Evolutionary conservation across 1,284 basidiomycete genomes (phyloP).

Genomic region (Golubevia pallescens): DNA sequence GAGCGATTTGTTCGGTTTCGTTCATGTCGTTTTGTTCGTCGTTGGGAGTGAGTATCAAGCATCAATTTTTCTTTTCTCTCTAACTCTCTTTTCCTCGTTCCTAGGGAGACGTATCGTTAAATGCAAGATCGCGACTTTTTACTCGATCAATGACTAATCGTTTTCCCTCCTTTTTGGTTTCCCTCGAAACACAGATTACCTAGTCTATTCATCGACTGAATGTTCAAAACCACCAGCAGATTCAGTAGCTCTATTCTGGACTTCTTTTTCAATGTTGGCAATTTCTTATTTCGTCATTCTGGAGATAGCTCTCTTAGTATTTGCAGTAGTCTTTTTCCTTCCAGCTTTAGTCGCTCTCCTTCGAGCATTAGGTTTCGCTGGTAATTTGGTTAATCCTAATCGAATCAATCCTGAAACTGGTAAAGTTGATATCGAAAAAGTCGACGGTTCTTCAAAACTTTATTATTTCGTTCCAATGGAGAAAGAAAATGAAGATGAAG

Average conservation of each 20-base stretch:
- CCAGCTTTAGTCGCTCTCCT: conserved; percentile 35
- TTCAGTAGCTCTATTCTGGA: conserved; percentile 36
- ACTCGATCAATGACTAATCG: too few species aligned
- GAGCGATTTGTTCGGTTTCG: conserved; percentile 34
- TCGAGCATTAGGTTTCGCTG: conserved; percentile 31
- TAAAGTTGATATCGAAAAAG: conserved; percentile 33
- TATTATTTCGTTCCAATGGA: conserved; percentile 36
- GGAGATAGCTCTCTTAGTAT: conserved; percentile 35
- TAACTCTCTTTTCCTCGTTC: too few species aligned
- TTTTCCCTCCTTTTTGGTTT: too few species aligned
- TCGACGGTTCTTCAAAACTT: conserved; percentile 34
- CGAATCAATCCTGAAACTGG: conserved; percentile 34
- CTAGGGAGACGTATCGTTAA: too few species aligned
- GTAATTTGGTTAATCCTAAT: conserved; percentile 21
- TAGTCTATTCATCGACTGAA: conserved; percentile 37
- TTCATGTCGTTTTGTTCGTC: conserved; percentile 36
- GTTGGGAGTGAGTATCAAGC: conserved; percentile 26
- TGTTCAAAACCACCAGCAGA: conserved; percentile 34
- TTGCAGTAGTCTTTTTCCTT: conserved; percentile 40
- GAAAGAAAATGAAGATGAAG: neutral
- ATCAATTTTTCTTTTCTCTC: too few species aligned
- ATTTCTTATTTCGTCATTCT: conserved; percentile 43
- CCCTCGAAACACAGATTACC: conserved; percentile 26
- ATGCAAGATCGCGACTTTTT: too few species aligned
- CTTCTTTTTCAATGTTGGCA: conserved; percentile 27